Conservation (phyloP, 1,139 yeast genomes). For the Lodderomyces beijingensis region DNA sequence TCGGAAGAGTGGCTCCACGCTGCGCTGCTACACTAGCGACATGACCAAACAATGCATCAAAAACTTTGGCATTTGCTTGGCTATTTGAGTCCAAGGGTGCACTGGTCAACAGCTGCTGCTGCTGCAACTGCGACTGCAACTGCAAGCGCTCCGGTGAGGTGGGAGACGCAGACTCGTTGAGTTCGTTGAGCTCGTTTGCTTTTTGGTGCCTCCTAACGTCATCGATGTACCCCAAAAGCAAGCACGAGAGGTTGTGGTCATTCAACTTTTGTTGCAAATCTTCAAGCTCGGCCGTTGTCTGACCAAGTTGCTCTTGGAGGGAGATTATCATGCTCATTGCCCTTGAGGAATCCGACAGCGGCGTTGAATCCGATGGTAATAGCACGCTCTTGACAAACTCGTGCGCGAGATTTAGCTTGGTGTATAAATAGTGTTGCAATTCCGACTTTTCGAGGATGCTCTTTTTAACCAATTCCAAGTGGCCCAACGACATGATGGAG, state of each 20-base stretch:
- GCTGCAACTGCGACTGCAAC: neutral
- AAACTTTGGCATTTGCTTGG: constrained; percentile 6
- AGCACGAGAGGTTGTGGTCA: constrained; percentile 42
- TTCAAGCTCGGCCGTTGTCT: constrained; percentile 29
- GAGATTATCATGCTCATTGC: constrained; percentile 31
- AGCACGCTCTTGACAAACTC: constrained; percentile 34
- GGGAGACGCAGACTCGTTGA: no score
- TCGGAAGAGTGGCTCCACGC: constrained; percentile 44
- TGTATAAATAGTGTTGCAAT: constrained; percentile 27
- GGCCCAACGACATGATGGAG: constrained; percentile 30
- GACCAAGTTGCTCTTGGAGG: constrained; percentile 29
- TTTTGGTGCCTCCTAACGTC: constrained; percentile 25
- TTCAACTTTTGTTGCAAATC: constrained; percentile 23
- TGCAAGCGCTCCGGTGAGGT: neutral
- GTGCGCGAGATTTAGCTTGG: constrained; percentile 31
- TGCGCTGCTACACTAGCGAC: constrained; percentile 55
- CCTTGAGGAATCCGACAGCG: constrained; percentile 24
- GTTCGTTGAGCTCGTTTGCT: no score
- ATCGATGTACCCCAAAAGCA: constrained; percentile 44
- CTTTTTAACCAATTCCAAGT: constrained; percentile 27
- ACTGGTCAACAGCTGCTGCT: neutral
- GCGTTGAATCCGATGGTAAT: no score
- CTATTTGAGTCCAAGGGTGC: constrained; percentile 2
- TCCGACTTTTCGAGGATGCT: constrained; percentile 29
- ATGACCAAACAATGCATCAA: constrained; percentile 50